A percentile compares a stretch with the other conserved stretches of the same genome.
phyloP scores from a whole-genome alignment of 176 grass and related monocot genomes.

The Carex myosuroides region DNA sequence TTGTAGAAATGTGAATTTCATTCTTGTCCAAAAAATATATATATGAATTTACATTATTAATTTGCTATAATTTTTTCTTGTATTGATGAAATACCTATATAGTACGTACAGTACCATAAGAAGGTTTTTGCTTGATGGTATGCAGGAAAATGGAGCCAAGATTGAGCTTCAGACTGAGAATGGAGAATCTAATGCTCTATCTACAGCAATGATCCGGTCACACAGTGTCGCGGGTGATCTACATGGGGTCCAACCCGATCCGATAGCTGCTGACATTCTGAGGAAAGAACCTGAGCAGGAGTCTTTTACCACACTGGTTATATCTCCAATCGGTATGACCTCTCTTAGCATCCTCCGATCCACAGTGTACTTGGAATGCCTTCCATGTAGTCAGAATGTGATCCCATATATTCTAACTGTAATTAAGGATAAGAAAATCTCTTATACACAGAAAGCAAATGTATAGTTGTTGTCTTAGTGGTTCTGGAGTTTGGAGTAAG shows the following conservation, averaged over 20 bases:
- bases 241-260: constrained; percentile 81
- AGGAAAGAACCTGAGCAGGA: constrained; percentile 94
- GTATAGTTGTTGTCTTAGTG: not conserved
- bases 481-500: not conserved
- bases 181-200: constrained; percentile 42
- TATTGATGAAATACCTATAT: not conserved
- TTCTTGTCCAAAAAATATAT: not conserved
- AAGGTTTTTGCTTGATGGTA: constrained; percentile 10
- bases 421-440: not conserved
- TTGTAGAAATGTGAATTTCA: not conserved
- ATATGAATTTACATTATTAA: not conserved
- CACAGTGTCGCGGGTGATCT: constrained; percentile 89
- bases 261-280: constrained; percentile 95
- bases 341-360: not conserved
- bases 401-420: not conserved
- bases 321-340: constrained; percentile 62
- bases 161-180: constrained; percentile 49
- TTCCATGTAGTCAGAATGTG: not conserved
- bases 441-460: not conserved
- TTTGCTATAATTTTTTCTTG: not conserved
- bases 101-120: not conserved
- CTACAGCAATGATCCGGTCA: constrained; percentile 67
- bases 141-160: constrained; percentile 55
- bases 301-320: constrained; percentile 75
- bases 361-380: not conserved